Evolutionary conservation across 306 rosid genomes (phyloP), one percentile per base, ranked within the genome.

Genomic region (Vigna reflexopilosa): DNA sequence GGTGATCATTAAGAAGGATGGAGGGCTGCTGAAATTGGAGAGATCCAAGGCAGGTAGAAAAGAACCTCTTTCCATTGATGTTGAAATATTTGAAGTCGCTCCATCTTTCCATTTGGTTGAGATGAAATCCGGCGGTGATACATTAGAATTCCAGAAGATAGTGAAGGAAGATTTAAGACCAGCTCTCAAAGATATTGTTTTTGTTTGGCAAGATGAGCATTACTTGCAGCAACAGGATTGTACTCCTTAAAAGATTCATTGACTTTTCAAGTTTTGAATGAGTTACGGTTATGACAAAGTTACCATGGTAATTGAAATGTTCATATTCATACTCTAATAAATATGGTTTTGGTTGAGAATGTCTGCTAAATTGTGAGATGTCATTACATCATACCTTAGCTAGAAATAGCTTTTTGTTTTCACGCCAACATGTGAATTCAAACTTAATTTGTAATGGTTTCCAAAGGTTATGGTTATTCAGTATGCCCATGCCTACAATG

Each of bases 91-190:
- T 24, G 85, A 86, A 81, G 77, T 83, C 11, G 45, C 87, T 7
- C 76, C 85, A 20, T 67, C 83, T 67, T 83, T 86, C 63, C 74
- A 86, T 76, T 76, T 86, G 81, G 77, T 86, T 38, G 89, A 86
- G 83, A 72, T 86, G 49, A 86, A 77, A 17, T 76, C 81, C 1
- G 15, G 67, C 40, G 89, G 87, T 9, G 83, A 83, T 80, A 10
- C 81, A 24, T 22, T 67, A 19, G 87, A 86, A 61, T 86, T 76
- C 85, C 85, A 77, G 64, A 83, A 83, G 87, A 77, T 80, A 73
- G 28, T 83, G 69, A 64, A 67, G 66, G 89, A 82, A 14, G 67
- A 80, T 40, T 83, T 86, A 69, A 76, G 67, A 72, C 89, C 87
- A 19, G 81, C 76, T 68, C 87, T 86, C 26, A 76, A 63, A 68